Conservation (phyloP, 2,329 filamentous ascomycete species). For the Exserohilum rostratum region DNA sequence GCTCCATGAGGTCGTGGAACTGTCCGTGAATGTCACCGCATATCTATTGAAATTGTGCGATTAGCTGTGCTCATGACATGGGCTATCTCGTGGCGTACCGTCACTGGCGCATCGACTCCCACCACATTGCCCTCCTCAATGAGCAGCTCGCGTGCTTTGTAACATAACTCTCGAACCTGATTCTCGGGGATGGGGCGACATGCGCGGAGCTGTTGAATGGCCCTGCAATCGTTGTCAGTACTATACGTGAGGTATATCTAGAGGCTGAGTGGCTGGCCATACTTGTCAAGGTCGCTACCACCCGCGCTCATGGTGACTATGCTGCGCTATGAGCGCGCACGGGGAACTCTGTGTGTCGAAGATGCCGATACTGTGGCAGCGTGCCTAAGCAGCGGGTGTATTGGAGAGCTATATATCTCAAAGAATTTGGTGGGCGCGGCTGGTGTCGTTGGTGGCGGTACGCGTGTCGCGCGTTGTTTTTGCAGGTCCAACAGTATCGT, state of each 20-base stretch:
- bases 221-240: constrained; percentile 60
- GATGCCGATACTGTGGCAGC: neutral
- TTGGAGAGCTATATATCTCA: neutral
- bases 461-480: constrained; percentile 4
- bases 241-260: constrained; percentile 1
- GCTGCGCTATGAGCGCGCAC: constrained; percentile 24
- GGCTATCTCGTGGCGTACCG: constrained; percentile 60
- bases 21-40: constrained; percentile 97
- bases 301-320: constrained; percentile 41
- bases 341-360: neutral
- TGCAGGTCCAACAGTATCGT: neutral
- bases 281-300: constrained; percentile 97
- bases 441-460: constrained; percentile 11
- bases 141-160: constrained; percentile 92
- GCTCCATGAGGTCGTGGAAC: constrained; percentile 96
- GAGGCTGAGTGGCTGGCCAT: constrained; percentile 39
- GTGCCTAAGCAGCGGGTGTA: neutral
- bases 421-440: constrained; percentile 10
- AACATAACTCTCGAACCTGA: constrained; percentile 94
- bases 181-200: constrained; percentile 95
- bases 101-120: constrained; percentile 91
- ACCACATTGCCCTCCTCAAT: constrained; percentile 99
- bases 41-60: constrained; percentile 18
- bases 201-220: constrained; percentile 91
- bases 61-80: constrained; percentile 5